Conservation (phyloP, 495 filamentous ascomycete species). For the Aspergillus indologenus region DNA sequence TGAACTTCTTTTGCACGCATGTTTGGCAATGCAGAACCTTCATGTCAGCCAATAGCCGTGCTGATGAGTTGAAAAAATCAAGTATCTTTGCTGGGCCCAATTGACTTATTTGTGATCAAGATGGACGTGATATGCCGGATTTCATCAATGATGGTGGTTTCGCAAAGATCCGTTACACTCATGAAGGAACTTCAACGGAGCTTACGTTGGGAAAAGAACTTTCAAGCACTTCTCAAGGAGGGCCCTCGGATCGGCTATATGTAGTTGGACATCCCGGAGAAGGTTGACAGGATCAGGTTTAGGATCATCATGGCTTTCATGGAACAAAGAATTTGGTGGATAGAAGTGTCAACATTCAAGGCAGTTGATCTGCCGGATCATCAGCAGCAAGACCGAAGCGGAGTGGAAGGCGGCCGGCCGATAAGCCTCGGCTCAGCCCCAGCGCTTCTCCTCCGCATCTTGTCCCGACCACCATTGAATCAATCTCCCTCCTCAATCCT, state of each 20-base stretch:
- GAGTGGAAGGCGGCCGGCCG: slow-evolving; percentile 13
- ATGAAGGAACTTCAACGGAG: slow-evolving; percentile 24
- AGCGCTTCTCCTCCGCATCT: slow-evolving; percentile 11
- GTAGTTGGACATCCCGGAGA: slow-evolving; percentile 26
- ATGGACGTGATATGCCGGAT: slow-evolving; percentile 29
- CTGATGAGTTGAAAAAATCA: too few relatives aligned
- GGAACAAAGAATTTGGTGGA: slow-evolving; percentile 27
- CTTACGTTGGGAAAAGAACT: slow-evolving; percentile 25
- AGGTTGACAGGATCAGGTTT: slow-evolving; percentile 33
- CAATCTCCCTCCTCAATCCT: slow-evolving; percentile 9
- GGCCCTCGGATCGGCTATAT: slow-evolving; percentile 26
- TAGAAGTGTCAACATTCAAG: slow-evolving; percentile 28
- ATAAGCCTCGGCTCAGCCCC: slow-evolving; percentile 32
- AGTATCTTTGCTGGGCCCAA: slow-evolving; percentile 33
- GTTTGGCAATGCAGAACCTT: too few relatives aligned
- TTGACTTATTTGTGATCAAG: slow-evolving; percentile 41
- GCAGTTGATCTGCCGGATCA: not conserved
- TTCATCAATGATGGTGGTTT: slow-evolving; percentile 31
- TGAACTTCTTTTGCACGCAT: too few relatives aligned
- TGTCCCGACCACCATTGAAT: not conserved
- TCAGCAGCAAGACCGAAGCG: not conserved
- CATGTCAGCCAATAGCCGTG: too few relatives aligned
- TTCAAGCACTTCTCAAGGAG: slow-evolving; percentile 27
- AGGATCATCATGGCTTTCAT: slow-evolving; percentile 33
- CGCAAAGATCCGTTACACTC: slow-evolving; percentile 29